Evolutionary conservation across 73 alveolate genomes (phyloP).

Genomic region (Uronychia setigera): DNA sequence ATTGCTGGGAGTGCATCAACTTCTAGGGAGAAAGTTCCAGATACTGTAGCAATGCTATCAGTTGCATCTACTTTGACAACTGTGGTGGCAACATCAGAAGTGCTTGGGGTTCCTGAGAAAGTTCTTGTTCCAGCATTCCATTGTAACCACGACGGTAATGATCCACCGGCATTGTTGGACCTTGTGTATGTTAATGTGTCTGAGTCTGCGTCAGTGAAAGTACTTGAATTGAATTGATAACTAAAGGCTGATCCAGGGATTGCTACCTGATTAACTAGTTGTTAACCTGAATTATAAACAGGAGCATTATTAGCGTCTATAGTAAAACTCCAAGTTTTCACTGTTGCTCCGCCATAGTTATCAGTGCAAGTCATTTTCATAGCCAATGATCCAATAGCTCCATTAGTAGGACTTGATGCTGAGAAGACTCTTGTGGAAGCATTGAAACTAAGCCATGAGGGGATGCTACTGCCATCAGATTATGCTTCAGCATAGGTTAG

Average conservation of each 20-base stretch:
- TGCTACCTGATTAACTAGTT: not conserved
- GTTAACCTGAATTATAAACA: not conserved
- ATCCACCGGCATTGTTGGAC: too few relatives aligned
- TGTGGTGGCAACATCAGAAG: too few relatives aligned
- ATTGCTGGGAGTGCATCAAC: too few relatives aligned
- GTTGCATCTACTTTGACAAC: too few relatives aligned
- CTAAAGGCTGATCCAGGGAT: not conserved
- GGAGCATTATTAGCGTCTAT: not conserved
- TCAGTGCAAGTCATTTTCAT: not conserved
- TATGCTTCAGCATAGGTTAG: too few relatives aligned
- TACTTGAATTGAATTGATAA: not conserved
- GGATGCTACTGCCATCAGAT: slow-evolving; percentile 11
- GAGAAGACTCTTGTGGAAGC: slow-evolving; percentile 18
- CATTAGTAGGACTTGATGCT: slow-evolving; percentile 7
- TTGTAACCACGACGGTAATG: not conserved
- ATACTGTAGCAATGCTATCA: too few relatives aligned
- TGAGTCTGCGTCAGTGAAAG: slow-evolving; percentile 6
- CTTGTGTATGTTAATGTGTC: slow-evolving; percentile 8
- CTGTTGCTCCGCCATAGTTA: not conserved
- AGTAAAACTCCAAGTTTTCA: not conserved
- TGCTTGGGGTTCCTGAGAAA: not conserved
- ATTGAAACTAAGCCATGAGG: slow-evolving; percentile 7
- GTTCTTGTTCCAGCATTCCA: not conserved
- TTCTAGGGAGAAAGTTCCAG: too few relatives aligned
- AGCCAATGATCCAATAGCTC: not conserved